Conservation (phyloP, 2,329 filamentous ascomycete species). For the Neonectria faginata region DNA sequence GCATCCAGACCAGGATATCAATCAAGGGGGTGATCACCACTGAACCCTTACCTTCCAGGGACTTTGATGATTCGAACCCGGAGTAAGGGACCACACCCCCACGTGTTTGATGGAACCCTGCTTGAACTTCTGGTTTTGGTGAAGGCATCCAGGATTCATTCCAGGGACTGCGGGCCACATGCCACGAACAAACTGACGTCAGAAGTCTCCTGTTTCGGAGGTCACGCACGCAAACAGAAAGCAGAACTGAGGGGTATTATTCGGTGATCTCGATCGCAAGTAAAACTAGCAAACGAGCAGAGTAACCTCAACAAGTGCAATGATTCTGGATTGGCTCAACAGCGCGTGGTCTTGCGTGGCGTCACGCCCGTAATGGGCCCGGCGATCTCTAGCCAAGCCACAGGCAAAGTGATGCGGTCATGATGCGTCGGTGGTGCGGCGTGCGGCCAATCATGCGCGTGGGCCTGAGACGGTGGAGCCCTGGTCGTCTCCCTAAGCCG, state of each 20-base stretch:
- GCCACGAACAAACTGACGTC: background rate
- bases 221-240: background rate
- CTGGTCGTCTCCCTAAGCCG: conserved; percentile 10
- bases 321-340: conserved; percentile 31
- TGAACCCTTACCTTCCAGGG: conserved; percentile 11
- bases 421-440: conserved; percentile 24
- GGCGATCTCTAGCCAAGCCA: conserved; percentile 19
- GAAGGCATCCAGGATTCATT: background rate
- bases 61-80: background rate
- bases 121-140: background rate
- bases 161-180: background rate
- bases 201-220: background rate
- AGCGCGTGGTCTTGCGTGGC: conserved; percentile 18
- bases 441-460: conserved; percentile 25
- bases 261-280: conserved; percentile 37
- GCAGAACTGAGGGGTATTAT: conserved; percentile 21
- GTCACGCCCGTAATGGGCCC: conserved; percentile 9
- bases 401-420: conserved; percentile 42
- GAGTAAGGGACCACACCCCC: background rate
- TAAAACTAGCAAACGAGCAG: conserved; percentile 27
- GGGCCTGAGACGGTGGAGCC: conserved; percentile 27
- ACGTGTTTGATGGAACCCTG: background rate
- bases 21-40: conserved; percentile 1
- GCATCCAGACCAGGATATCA: background rate
- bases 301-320: conserved; percentile 28